These are phyloP conservation scores for Scheffersomyces illinoinensis DNA, from an alignment of 1,139 yeast species.

Conservation along the genomic window DNA sequence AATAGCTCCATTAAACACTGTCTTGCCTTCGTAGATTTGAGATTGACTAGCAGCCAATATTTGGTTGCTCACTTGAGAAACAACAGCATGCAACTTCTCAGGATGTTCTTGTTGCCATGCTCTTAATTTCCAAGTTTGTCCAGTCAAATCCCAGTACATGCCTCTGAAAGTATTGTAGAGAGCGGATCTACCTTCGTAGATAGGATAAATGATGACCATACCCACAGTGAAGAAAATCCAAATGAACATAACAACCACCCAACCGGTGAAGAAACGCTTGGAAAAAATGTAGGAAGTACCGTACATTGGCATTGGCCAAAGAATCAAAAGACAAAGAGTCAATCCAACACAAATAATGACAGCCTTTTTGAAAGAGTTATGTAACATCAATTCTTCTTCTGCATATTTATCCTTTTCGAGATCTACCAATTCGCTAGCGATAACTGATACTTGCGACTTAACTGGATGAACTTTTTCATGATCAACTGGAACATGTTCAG, in stretches of 20 bases:
- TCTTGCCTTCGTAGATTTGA: conserved; percentile 32
- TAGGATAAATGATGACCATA: conserved; percentile 60
- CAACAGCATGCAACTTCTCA: conserved; percentile 67
- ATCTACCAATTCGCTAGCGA: conserved; percentile 47
- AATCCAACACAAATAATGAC: conserved; percentile 54
- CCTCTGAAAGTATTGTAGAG: conserved; percentile 68
- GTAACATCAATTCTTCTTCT: conserved; percentile 46
- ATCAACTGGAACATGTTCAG: conserved; percentile 29
- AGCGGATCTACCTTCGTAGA: conserved; percentile 68
- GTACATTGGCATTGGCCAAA: conserved; percentile 92
- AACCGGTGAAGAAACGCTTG: conserved; percentile 73
- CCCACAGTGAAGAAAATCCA: conserved; percentile 65
- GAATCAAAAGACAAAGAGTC: conserved; percentile 59
- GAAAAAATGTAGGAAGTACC: conserved; percentile 73
- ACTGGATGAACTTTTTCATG: conserved; percentile 28
- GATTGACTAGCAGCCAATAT: conserved; percentile 22
- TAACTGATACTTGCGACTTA: conserved; percentile 35
- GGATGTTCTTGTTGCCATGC: conserved; percentile 75
- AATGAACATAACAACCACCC: conserved; percentile 74
- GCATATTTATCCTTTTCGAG: conserved; percentile 35
- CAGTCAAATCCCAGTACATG: conserved; percentile 79
- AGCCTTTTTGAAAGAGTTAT: conserved; percentile 56
- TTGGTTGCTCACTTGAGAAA: conserved; percentile 54
- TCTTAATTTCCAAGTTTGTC: conserved; percentile 67
- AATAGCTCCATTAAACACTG: conserved; percentile 19